phyloP scores from a whole-genome alignment of 78 protist species.

The Chrysochromulina tobinii region DNA sequence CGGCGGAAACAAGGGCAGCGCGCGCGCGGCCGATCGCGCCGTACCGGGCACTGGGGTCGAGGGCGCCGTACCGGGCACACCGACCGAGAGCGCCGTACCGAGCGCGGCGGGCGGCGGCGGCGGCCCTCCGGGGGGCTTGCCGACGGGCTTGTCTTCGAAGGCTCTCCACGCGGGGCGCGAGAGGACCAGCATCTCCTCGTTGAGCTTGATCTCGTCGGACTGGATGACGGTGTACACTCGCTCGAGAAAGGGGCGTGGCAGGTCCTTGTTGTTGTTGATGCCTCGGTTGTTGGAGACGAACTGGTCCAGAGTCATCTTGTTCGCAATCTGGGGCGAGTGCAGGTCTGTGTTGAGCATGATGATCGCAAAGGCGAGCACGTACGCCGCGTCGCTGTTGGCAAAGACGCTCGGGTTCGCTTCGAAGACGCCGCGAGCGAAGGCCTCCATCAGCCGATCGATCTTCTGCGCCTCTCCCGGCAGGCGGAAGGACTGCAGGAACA shows the following conservation, averaged over 20 bases:
- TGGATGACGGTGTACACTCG: constrained; percentile 6
- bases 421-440: constrained; percentile 52
- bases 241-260: constrained; percentile 34
- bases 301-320: constrained; percentile 53
- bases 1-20: no score
- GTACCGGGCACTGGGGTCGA: no score
- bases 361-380: constrained; percentile 62
- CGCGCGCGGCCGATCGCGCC: no score
- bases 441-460: constrained; percentile 78
- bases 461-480: constrained; percentile 88
- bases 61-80: no score
- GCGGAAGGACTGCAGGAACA: constrained; percentile 28
- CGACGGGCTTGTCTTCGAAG: no score
- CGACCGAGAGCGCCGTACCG: no score
- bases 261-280: constrained; percentile 46
- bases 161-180: no score
- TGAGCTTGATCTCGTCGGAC: constrained; percentile 29
- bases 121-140: no score
- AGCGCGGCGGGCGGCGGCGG: no score
- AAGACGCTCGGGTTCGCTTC: neutral
- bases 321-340: neutral
- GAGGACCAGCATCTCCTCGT: neutral
- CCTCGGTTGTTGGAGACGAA: constrained; percentile 55
- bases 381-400: constrained; percentile 47
- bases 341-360: constrained; percentile 85